These are phyloP conservation scores for Xylariaceae sp. DNA, from an alignment of 2,329 filamentous ascomycete genomes.

Conservation along the genomic window DNA sequence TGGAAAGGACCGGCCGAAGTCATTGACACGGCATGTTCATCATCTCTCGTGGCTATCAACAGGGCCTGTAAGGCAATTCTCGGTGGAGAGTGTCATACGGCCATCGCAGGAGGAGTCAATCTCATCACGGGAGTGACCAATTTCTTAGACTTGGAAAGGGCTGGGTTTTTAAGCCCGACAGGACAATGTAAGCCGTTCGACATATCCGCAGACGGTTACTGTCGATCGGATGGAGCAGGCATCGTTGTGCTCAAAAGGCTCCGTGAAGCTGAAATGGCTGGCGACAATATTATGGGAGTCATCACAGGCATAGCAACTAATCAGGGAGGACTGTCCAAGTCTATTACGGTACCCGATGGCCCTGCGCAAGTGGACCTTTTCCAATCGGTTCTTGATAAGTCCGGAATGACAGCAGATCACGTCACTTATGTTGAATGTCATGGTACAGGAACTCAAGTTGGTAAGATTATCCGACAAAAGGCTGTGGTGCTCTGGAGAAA, in stretches of 20 bases:
- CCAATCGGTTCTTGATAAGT: conserved; percentile 1
- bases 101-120: conserved; percentile 27
- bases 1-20: conserved; percentile 33
- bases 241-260: conserved; percentile 48
- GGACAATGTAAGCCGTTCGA: conserved; percentile 49
- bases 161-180: conserved; percentile 39
- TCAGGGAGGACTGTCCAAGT: conserved; percentile 29
- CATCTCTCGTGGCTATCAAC: conserved; percentile 34
- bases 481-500: too few species aligned
- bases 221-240: conserved; percentile 47
- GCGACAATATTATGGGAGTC: conserved; percentile 45
- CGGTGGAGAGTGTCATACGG: conserved; percentile 30
- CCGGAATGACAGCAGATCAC: conserved; percentile 22
- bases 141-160: conserved; percentile 25
- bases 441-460: conserved; percentile 37
- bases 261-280: conserved; percentile 46
- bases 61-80: conserved; percentile 30
- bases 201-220: conserved; percentile 49
- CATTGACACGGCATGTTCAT: conserved; percentile 37
- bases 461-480: too few species aligned
- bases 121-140: conserved; percentile 25
- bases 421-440: conserved; percentile 34
- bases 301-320: conserved; percentile 35
- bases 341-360: conserved; percentile 28
- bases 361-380: not conserved